Evolutionary conservation across 208 protist genomes (phyloP).

Genomic region (Porcisia deanei): DNA sequence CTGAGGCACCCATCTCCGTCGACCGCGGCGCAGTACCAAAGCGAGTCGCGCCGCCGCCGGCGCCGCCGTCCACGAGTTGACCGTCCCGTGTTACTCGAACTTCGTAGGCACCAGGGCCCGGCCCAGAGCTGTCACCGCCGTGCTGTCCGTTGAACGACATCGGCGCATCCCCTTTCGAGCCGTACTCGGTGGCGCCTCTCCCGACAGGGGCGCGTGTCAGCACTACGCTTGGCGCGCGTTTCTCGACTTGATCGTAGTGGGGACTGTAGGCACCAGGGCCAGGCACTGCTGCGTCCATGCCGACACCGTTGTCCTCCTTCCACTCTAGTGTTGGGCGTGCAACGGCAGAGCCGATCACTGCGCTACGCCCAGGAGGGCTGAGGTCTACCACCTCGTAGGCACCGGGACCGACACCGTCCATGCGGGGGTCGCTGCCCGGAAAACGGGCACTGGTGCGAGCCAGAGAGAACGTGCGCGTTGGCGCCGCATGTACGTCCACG

Average conservation of each 20-base stretch:
- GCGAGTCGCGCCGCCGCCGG: background rate
- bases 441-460: constrained; percentile 29
- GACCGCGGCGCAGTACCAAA: constrained; percentile 20
- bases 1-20: background rate
- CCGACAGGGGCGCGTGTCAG: constrained; percentile 9
- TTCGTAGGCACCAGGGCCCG: constrained; percentile 57
- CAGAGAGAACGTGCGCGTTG: constrained; percentile 17
- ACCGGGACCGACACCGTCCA: constrained; percentile 17
- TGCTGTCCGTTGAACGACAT: background rate
- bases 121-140: constrained; percentile 12
- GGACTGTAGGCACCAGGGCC: constrained; percentile 43
- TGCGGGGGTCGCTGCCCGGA: background rate
- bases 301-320: constrained; percentile 5
- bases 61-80: background rate
- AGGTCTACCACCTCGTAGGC: constrained; percentile 36
- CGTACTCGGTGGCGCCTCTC: background rate
- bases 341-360: constrained; percentile 34
- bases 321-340: constrained; percentile 4
- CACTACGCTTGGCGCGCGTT: constrained; percentile 16
- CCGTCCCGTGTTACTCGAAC: constrained; percentile 15
- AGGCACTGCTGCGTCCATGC: constrained; percentile 10
- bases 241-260: constrained; percentile 28
- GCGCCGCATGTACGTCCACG: constrained; percentile 4
- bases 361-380: constrained; percentile 22
- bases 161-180: background rate